Conservation (phyloP, 2,329 filamentous ascomycete genomes). For the Colletotrichum simmondsii region DNA sequence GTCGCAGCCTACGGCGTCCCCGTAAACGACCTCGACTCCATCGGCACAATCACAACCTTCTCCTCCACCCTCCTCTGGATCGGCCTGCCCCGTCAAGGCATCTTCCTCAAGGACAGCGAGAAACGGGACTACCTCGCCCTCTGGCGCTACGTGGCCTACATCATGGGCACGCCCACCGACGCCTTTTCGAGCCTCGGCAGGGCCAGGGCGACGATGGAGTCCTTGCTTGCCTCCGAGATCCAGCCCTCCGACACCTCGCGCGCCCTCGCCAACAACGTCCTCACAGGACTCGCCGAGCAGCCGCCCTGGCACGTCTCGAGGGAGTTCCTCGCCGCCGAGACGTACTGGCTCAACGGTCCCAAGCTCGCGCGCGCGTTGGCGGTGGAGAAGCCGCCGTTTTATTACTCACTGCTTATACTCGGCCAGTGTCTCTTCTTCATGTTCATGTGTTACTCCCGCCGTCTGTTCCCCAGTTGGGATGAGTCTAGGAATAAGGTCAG, state of each 20-base stretch:
- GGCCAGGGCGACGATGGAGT: slow-evolving; percentile 74
- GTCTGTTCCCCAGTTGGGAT: slow-evolving; percentile 51
- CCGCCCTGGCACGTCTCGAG: slow-evolving; percentile 74
- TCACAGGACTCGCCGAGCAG: slow-evolving; percentile 72
- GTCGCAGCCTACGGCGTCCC: slow-evolving; percentile 68
- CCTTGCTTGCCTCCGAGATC: slow-evolving; percentile 73
- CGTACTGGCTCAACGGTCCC: slow-evolving; percentile 77
- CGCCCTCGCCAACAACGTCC: slow-evolving; percentile 79
- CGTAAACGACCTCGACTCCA: slow-evolving; percentile 80
- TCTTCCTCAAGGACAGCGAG: slow-evolving; percentile 71
- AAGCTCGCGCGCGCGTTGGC: slow-evolving; percentile 69
- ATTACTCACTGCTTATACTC: slow-evolving; percentile 69
- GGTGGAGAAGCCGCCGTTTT: slow-evolving; percentile 65
- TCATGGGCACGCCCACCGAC: slow-evolving; percentile 75
- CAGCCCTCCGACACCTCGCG: slow-evolving; percentile 70
- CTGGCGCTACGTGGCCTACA: slow-evolving; percentile 79
- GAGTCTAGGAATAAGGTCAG: slow-evolving; percentile 44
- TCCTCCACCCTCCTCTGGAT: slow-evolving; percentile 75
- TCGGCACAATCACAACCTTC: slow-evolving; percentile 79
- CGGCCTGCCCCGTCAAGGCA: slow-evolving; percentile 77
- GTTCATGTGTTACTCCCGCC: slow-evolving; percentile 58
- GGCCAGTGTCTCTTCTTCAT: slow-evolving; percentile 77
- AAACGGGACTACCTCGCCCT: slow-evolving; percentile 77
- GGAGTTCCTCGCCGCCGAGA: slow-evolving; percentile 75
- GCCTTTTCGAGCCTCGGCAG: slow-evolving; percentile 66